Evolutionary conservation across 2,329 filamentous ascomycete genomes (phyloP).

Genomic region (Colletotrichum sp.): DNA sequence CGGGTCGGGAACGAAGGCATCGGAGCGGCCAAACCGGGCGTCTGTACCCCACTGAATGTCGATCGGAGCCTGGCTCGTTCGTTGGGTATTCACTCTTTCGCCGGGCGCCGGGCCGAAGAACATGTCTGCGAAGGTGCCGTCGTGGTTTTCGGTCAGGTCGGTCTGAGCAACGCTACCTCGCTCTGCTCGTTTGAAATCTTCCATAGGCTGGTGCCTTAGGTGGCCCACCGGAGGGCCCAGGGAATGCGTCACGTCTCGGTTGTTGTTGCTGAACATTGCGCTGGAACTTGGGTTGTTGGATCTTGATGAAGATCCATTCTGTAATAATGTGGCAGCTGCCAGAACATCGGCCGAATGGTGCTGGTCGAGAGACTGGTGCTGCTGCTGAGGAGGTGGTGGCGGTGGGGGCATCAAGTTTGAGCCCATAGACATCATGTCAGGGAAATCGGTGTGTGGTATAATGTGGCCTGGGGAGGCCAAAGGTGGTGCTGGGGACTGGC

Average conservation of each 20-base stretch:
- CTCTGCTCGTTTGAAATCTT: slow-evolving; percentile 46
- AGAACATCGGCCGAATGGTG: slow-evolving; percentile 60
- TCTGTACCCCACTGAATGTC: slow-evolving; percentile 73
- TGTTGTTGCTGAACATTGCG: slow-evolving; percentile 15
- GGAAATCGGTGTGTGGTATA: slow-evolving; percentile 27
- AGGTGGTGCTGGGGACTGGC: slow-evolving; percentile 49
- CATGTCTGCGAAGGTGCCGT: slow-evolving; percentile 46
- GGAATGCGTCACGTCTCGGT: slow-evolving; percentile 17
- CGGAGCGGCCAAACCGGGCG: slow-evolving; percentile 60
- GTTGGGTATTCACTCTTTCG: slow-evolving; percentile 19
- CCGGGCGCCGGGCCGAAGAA: slow-evolving; percentile 36
- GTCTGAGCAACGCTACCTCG: slow-evolving; percentile 30
- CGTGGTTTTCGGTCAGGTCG: slow-evolving; percentile 30
- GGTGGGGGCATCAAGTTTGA: slow-evolving; percentile 40
- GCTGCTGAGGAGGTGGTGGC: slow-evolving; percentile 34
- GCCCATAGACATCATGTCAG: slow-evolving; percentile 31
- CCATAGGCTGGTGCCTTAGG: slow-evolving; percentile 45
- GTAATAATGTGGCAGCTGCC: slow-evolving; percentile 58
- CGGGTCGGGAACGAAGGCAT: slow-evolving; percentile 63
- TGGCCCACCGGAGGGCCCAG: slow-evolving; percentile 43
- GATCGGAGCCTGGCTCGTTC: slow-evolving; percentile 31
- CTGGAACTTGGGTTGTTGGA: slow-evolving; percentile 24
- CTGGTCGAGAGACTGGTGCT: slow-evolving; percentile 25
- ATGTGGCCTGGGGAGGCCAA: slow-evolving; percentile 29
- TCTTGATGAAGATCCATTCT: slow-evolving; percentile 42